phyloP scores from a whole-genome alignment of 441 rosid species.

The Bocquillonia castaneifolia region DNA sequence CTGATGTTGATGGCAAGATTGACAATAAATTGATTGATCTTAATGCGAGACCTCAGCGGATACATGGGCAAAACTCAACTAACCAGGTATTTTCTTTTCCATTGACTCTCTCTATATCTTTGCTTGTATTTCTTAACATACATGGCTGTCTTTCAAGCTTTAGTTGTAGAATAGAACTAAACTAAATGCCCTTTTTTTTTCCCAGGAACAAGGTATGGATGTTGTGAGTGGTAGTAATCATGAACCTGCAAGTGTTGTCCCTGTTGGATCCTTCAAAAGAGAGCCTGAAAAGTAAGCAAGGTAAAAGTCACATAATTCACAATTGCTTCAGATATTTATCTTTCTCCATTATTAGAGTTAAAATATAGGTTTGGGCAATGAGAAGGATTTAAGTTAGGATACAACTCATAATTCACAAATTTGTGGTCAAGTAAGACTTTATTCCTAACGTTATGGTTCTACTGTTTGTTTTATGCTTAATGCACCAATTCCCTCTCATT shows the following conservation, averaged over 20 bases:
- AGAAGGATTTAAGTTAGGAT: neutral
- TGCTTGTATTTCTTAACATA: neutral
- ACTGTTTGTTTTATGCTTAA: neutral
- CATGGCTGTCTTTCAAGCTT: neutral
- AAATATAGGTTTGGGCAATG: neutral
- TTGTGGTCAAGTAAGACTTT: neutral
- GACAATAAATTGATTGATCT: constrained; percentile 57
- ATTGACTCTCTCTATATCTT: constrained; percentile 6
- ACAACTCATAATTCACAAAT: neutral
- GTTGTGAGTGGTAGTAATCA: constrained; percentile 39
- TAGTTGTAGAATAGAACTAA: neutral
- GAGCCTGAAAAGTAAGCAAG: constrained; percentile 56
- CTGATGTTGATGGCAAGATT: constrained; percentile 41
- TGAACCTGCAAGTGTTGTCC: constrained; percentile 47
- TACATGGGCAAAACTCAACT: constrained; percentile 44
- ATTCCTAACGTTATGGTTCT: neutral
- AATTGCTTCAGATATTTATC: neutral
- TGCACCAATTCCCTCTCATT: neutral
- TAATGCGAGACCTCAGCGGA: constrained; percentile 57
- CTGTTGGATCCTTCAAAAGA: constrained; percentile 53
- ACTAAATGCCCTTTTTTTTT: constrained; percentile 5
- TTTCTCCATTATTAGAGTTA: neutral
- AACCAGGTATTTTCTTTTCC: constrained; percentile 41
- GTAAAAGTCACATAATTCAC: constrained; percentile 20
- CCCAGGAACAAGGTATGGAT: constrained; percentile 45